Evolutionary conservation across 768 basidiomycete genomes (phyloP).

Genomic region (Suillus subaureus): DNA sequence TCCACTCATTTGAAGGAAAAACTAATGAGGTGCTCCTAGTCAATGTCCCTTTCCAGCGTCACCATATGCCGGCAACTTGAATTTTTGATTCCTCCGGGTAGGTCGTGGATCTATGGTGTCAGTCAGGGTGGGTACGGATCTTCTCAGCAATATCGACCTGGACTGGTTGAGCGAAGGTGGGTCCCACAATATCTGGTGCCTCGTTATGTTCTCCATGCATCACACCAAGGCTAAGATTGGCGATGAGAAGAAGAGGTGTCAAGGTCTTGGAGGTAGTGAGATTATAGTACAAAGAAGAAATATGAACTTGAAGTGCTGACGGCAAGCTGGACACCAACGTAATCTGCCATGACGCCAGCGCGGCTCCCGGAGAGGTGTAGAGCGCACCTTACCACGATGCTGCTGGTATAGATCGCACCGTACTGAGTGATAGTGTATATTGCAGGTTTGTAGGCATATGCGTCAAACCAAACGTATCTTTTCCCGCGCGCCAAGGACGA

Average conservation of each 20-base stretch:
- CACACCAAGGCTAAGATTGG: no score
- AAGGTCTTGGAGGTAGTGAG: no score
- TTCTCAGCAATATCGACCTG: background rate
- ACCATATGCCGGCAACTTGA: background rate
- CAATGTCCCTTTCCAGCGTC: background rate
- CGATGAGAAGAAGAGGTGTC: no score
- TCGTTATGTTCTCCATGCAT: no score
- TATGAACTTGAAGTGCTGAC: no score
- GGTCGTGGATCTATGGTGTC: background rate
- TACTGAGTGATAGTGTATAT: constrained; percentile 23
- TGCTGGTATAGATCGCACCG: constrained; percentile 18
- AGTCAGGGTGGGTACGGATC: background rate
- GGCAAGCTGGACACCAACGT: no score
- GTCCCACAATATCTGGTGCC: no score
- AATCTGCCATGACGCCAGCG: background rate
- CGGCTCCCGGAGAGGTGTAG: constrained; percentile 6
- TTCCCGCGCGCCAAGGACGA: constrained; percentile 16
- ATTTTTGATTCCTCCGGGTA: background rate
- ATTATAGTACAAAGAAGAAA: no score
- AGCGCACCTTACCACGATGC: constrained; percentile 15
- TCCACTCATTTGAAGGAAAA: background rate
- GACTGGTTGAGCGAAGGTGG: background rate
- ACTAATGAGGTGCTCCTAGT: background rate
- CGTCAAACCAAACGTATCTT: background rate
- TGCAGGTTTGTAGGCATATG: constrained; percentile 11